Evolutionary conservation across 2,329 filamentous ascomycete genomes (phyloP).

Genomic region (Cylindrodendrum hubeiense): DNA sequence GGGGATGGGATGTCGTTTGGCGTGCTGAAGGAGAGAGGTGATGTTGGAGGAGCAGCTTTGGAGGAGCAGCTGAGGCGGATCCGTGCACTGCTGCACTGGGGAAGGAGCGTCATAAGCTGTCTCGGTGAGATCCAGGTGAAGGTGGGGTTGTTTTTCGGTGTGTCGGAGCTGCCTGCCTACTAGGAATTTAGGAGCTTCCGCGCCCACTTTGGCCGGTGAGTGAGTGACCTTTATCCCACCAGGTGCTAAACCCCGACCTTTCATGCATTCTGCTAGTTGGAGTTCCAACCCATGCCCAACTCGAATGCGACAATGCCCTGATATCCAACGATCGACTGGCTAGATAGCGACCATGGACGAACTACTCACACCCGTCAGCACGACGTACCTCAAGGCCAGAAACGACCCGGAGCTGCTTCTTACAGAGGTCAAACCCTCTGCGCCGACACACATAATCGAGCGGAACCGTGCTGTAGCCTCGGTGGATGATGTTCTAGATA

Average conservation of each 20-base stretch:
- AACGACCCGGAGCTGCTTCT: constrained; percentile 53
- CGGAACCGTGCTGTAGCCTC: constrained; percentile 42
- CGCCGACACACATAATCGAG: constrained; percentile 6
- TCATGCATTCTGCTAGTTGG: neutral
- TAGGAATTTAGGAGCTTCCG: constrained; percentile 13
- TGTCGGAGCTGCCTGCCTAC: constrained; percentile 12
- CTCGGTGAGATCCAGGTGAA: constrained; percentile 50
- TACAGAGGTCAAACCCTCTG: constrained; percentile 49
- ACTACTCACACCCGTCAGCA: constrained; percentile 67
- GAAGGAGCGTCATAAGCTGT: constrained; percentile 35
- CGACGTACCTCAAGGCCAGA: constrained; percentile 58
- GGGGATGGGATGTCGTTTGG: constrained; percentile 12
- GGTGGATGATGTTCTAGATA: constrained; percentile 67
- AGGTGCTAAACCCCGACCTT: neutral
- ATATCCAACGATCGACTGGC: neutral
- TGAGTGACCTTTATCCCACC: neutral
- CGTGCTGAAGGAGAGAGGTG: neutral
- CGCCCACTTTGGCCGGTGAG: neutral
- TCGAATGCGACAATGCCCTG: neutral
- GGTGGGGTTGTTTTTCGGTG: constrained; percentile 45
- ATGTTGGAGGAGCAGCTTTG: constrained; percentile 20
- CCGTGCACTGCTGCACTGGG: constrained; percentile 41
- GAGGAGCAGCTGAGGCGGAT: constrained; percentile 18
- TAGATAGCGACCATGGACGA: constrained; percentile 62
- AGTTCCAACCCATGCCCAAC: neutral